Conservation (phyloP, 2,329 filamentous ascomycete genomes). For the Colletotrichum musae region DNA sequence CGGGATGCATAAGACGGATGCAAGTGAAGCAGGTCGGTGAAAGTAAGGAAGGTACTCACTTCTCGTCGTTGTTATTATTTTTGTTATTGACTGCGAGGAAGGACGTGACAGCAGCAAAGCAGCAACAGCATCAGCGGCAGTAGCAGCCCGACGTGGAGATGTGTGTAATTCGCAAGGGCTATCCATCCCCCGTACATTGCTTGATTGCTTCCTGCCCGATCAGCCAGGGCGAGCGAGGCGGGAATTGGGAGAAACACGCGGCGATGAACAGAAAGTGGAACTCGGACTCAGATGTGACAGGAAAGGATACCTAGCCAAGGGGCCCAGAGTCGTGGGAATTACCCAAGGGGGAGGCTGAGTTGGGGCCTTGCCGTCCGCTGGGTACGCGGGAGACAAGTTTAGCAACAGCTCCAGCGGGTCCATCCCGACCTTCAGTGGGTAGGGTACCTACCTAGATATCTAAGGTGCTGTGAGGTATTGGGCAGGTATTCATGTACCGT, state of each 20-base stretch:
- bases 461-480: no score
- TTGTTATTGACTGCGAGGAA: not conserved
- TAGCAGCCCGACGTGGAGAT: conserved; percentile 14
- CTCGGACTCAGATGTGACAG: conserved; percentile 7
- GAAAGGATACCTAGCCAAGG: not conserved
- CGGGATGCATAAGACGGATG: no score
- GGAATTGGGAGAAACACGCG: conserved; percentile 10
- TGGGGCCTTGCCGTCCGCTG: conserved; percentile 6
- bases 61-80: not conserved
- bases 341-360: conserved; percentile 38
- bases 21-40: no score
- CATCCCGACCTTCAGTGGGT: conserved; percentile 23
- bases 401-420: conserved; percentile 35
- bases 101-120: not conserved
- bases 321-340: not conserved
- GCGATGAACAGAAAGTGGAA: conserved; percentile 13
- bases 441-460: not conserved
- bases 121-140: not conserved
- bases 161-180: no score
- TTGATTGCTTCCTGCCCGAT: conserved; percentile 9
- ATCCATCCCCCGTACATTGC: not conserved
- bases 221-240: conserved; percentile 1
- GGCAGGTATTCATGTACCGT: no score
- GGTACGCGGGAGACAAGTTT: conserved; percentile 30
- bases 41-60: no score